Base-by-base conservation (phyloP, 352 stramenopile species). In the Phytophthora sp. region DNA sequence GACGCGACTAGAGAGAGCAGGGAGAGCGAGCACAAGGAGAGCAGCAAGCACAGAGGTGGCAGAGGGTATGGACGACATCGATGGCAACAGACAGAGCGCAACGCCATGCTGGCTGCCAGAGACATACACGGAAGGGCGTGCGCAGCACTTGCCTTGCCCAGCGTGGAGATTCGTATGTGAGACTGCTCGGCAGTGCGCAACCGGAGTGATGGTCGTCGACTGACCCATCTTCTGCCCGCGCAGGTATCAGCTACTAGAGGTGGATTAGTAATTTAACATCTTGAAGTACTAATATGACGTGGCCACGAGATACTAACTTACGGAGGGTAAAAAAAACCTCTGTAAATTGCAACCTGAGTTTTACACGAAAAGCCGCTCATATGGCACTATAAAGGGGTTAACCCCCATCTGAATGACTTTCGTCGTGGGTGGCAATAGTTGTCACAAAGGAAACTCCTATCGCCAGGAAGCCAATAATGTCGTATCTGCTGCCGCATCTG, bases 401-500 rank as follows among this genome's bases (percentile, higher is more conserved):
- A 16, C 20, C 46, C 62, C 39, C 33, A 9, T 2, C 12, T 21
- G 31, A 74, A 49, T 71, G 62, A 71, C 62, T 4, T 21, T 13
- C 15, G 1, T 49, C 21, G 15, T 49, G 33, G 27, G 30, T 66
- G 46, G 29, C 47, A 52, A 11, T 30, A 26, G 9, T 46, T n/a
- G n/a, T n/a, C n/a, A n/a, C n/a, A n/a, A n/a, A n/a, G n/a, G n/a
- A n/a, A n/a, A n/a, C n/a, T n/a, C n/a, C n/a, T n/a, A n/a, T n/a
- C n/a, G n/a, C 23, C 1, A 24, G 33, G 20, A 44, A 65, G 46
- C 62, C 39, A 70, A 9, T 21, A 38, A 98, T 98, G 95, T 96
- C 90, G 68, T 99, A 99, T 80, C 88, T 99, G 76, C 81, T 99
- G 59, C 97, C 97, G 21, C 98, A 99, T 80, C 82, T 99, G 46